Evolutionary conservation across 306 rosid genomes (phyloP), one percentile per base, ranked within the genome.

Genomic region (Cucurbita argyrosperma): DNA sequence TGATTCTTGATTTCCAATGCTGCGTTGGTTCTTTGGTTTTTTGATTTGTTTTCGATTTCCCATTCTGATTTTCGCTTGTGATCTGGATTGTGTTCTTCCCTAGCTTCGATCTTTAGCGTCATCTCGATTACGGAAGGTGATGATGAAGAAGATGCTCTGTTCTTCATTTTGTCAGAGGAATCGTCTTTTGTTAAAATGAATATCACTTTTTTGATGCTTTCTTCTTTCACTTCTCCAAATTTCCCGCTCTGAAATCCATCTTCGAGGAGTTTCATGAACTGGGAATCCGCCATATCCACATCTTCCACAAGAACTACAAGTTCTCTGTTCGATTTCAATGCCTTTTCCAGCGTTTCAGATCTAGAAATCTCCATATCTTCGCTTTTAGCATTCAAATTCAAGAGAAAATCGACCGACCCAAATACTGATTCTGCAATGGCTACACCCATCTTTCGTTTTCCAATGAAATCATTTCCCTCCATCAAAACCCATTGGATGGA

Each of bases 221-320:
- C 80, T 51, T 78, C 82, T 46, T 75, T 84, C 66, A 80, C 79
- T 71, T 77, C 80, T 74, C 84, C 91, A 5, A 85, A 84, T 71
- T 85, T 89, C 51, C 87, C 83, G 16, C 76, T 78, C 74, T 84
- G 92, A 59, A 79, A 82, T 81, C 82, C 86, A 81, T 89, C 85
- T 18, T 74, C 84, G 18, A 91, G 71, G 59, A 84, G 76, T 76
- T 87, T 91, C 81, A 68, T 79, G 72, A 91, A 84, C 61, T 80
- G 86, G 77, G 88, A 35, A 61, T 95, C 96, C 5, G 85, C 97
- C 78, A 79, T 75, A 62, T 91, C 92, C 40, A 79, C 78, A 58
- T 86, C 89, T 83, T 91, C 96, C 21, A 95, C 78, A 37, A 91
- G 75, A 72, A 91, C 60, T 14, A 95, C 99, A 59, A 87, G 83